phyloP scores from a whole-genome alignment of 768 basidiomycete genomes.

The Boletus rufocinnamomeus region DNA sequence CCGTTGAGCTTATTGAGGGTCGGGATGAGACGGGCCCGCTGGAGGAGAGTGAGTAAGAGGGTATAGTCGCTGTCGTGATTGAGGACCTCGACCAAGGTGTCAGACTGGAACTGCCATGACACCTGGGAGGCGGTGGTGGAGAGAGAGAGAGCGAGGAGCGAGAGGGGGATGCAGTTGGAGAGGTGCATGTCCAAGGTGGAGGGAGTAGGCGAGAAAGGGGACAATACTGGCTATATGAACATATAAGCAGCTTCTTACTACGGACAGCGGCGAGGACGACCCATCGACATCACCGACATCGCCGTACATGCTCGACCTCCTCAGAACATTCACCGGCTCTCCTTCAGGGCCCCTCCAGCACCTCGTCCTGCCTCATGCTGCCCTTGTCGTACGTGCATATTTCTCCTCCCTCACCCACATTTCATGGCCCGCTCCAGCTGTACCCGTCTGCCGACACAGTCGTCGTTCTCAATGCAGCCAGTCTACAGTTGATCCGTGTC shows the following conservation, averaged over 20 bases:
- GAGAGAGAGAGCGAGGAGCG: constrained; percentile 31
- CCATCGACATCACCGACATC: not conserved
- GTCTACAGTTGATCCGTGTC: constrained; percentile 63
- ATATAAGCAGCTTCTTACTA: constrained; percentile 10
- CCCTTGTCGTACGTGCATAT: constrained; percentile 56
- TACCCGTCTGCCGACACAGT: constrained; percentile 73
- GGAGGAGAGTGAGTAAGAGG: constrained; percentile 73
- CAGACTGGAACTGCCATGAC: constrained; percentile 36
- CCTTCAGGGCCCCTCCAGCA: constrained; percentile 58
- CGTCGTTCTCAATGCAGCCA: constrained; percentile 70
- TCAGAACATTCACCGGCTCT: constrained; percentile 47
- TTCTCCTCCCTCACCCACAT: not conserved
- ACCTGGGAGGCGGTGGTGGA: constrained; percentile 25
- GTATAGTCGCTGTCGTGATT: constrained; percentile 74
- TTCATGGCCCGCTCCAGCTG: constrained; percentile 44
- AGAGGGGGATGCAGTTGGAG: constrained; percentile 36
- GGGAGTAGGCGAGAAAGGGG: constrained; percentile 2
- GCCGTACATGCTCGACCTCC: constrained; percentile 47
- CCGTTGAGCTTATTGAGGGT: constrained; percentile 84
- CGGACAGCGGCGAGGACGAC: constrained; percentile 1
- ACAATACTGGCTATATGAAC: not conserved
- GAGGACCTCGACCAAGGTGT: constrained; percentile 79
- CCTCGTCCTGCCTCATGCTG: constrained; percentile 54
- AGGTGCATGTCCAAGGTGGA: constrained; percentile 34
- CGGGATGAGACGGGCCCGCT: constrained; percentile 85